phyloP scores from a whole-genome alignment of 2,329 filamentous ascomycete species.

The Ceratocystis huliohia region DNA sequence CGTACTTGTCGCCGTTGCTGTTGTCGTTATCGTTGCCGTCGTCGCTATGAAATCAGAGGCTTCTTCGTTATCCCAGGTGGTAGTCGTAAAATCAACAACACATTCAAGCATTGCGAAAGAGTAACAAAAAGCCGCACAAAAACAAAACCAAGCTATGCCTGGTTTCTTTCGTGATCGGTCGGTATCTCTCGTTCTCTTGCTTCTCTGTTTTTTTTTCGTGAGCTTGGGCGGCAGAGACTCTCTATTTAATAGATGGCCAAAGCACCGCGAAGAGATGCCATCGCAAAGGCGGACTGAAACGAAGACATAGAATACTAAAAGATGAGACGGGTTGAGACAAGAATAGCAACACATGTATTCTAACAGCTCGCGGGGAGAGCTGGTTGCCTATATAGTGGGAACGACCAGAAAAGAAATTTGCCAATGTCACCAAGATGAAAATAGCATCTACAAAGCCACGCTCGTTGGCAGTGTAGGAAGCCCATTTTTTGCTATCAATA shows the following conservation, averaged over 20 bases:
- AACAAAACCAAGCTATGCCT: background rate
- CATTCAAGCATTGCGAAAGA: background rate
- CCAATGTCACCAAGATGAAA: no score
- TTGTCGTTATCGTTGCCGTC: background rate
- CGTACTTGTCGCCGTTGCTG: background rate
- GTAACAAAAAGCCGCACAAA: background rate
- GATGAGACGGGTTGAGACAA: background rate
- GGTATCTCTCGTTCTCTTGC: background rate
- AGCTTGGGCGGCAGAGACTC: background rate
- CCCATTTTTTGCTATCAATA: background rate
- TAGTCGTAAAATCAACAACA: background rate
- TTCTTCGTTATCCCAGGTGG: background rate
- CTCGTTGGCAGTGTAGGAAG: background rate
- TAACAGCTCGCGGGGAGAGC: background rate
- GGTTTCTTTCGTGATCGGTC: background rate
- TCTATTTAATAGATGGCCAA: background rate
- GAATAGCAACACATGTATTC: background rate
- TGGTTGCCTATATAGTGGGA: background rate
- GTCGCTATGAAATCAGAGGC: background rate
- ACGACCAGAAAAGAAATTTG: no score
- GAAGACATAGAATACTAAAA: background rate
- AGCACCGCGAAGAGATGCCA: background rate
- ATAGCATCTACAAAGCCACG: background rate
- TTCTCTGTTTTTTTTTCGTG: background rate
- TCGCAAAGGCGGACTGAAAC: background rate